Conservation (phyloP, 1,139 yeast genomes). For the Eremothecium sinecaudum region DNA sequence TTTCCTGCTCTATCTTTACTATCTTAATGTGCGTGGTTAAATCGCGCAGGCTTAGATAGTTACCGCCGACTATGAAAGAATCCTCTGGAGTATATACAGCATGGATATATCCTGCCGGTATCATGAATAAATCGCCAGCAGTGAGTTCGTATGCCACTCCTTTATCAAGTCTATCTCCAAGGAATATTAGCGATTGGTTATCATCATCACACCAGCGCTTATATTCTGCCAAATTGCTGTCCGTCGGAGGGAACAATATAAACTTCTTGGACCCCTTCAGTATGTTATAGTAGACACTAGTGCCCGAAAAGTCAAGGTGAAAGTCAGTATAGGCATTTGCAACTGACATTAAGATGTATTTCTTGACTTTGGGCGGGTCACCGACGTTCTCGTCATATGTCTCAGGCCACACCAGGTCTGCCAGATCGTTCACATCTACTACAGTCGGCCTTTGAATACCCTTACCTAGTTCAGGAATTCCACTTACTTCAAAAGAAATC, state of each 20-base stretch:
- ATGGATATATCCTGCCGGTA: conserved; percentile 93
- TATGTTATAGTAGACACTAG: conserved; percentile 82
- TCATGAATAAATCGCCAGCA: conserved; percentile 67
- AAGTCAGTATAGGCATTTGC: conserved; percentile 76
- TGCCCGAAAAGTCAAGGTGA: conserved; percentile 88
- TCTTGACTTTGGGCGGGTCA: conserved; percentile 62
- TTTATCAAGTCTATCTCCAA: conserved; percentile 41
- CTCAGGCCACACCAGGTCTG: conserved; percentile 54
- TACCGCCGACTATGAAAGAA: conserved; percentile 80
- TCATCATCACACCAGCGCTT: conserved; percentile 66
- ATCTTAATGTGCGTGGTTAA: conserved; percentile 54
- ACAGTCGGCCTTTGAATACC: conserved; percentile 51
- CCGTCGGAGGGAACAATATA: conserved; percentile 70
- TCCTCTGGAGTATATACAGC: conserved; percentile 79
- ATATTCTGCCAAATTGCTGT: conserved; percentile 49
- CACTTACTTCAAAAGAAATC: conserved; percentile 68
- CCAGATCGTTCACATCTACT: conserved; percentile 62
- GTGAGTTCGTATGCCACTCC: conserved; percentile 59
- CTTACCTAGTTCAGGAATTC: conserved; percentile 40
- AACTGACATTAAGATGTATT: conserved; percentile 82
- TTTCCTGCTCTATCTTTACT: conserved; percentile 51
- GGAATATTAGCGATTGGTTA: conserved; percentile 45
- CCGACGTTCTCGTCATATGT: conserved; percentile 14
- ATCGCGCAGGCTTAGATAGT: conserved; percentile 60
- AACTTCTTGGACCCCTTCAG: conserved; percentile 65